Evolutionary conservation across 805 yeast species (phyloP), one percentile per base, ranked within the genome.

Genomic region (Sugiyamaella lignohabitans): DNA sequence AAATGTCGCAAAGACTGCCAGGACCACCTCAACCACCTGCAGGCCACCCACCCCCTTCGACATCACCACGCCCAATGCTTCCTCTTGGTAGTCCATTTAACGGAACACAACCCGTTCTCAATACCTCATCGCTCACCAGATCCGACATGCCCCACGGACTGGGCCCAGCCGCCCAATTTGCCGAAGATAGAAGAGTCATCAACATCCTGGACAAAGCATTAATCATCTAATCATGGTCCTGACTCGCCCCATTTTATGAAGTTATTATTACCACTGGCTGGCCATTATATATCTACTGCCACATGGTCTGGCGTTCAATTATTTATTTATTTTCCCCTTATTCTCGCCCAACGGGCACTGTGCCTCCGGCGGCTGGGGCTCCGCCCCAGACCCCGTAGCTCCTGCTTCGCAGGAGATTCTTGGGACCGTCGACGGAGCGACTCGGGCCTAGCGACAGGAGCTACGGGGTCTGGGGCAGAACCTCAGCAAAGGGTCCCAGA

Each of bases 141-240:
- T 11, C 23, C 41, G 16, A 11, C 42, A 16, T 16, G 5, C 30
- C 42, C n/a, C n/a, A n/a, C n/a, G n/a, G n/a, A n/a, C n/a, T n/a
- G n/a, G n/a, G n/a, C n/a, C n/a, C n/a, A n/a, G n/a, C n/a, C n/a
- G 14, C 32, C 32, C 32, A 27, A 27, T 42, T 6, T 19, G 24
- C 51, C 5, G 55, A 52, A 37, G 55, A 52, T 27, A 44, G 40
- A 43, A 37, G 55, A 21, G 55, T 47, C 4, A 38, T 52, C 4
- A 43, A 51, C 35, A 50, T 52, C 4, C 42, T 52, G 16, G 53
- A 52, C 40, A 43, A 42, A 34, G 50, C 52, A 8, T 38, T 51
- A 34, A 24, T 45, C 20, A 49, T 51, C 14, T 51, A 35, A 48
- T 22, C n/a, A 5, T 35, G 6, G 21, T 35, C 32, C 8, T 27